Conservation (phyloP, 2,329 filamentous ascomycete species). For the Beauveria varroae region DNA sequence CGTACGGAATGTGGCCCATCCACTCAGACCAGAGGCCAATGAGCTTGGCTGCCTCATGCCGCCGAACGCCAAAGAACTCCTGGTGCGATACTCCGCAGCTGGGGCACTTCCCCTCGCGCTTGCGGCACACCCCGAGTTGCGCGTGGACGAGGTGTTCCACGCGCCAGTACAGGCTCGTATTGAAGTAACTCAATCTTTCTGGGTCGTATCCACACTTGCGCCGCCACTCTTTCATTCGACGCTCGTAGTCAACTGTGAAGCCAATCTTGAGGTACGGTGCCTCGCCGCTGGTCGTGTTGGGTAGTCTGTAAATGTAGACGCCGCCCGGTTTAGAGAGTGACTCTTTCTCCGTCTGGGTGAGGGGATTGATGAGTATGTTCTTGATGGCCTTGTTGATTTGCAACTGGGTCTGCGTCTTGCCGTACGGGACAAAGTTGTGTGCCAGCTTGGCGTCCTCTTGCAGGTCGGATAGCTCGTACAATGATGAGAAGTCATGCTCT, state of each 20-base stretch:
- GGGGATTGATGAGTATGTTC: no score
- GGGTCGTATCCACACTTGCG: slow-evolving; percentile 20
- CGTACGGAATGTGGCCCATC: slow-evolving; percentile 22
- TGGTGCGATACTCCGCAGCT: slow-evolving; percentile 17
- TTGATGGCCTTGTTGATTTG: slow-evolving; percentile 16
- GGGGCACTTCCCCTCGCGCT: slow-evolving; percentile 19
- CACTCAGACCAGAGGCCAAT: slow-evolving; percentile 22
- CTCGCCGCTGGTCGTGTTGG: slow-evolving; percentile 12
- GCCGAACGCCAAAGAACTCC: slow-evolving; percentile 23
- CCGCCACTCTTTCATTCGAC: slow-evolving; percentile 20
- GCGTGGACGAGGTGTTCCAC: slow-evolving; percentile 24
- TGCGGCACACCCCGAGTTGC: slow-evolving; percentile 20
- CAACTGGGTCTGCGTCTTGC: neutral
- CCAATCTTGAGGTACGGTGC: slow-evolving; percentile 25
- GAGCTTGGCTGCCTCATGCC: slow-evolving; percentile 11
- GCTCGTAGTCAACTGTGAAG: slow-evolving; percentile 14
- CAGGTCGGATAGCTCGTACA: neutral
- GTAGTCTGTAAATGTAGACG: slow-evolving; percentile 21
- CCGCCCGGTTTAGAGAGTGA: slow-evolving; percentile 3
- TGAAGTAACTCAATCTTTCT: slow-evolving; percentile 12
- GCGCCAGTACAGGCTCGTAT: slow-evolving; percentile 17
- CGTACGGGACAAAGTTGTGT: slow-evolving; percentile 17
- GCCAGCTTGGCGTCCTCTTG: neutral
- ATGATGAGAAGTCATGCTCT: neutral
- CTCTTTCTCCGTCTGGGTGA: neutral